Conservation (phyloP, 2,329 filamentous ascomycete species). For the Cladosporium sp. region DNA sequence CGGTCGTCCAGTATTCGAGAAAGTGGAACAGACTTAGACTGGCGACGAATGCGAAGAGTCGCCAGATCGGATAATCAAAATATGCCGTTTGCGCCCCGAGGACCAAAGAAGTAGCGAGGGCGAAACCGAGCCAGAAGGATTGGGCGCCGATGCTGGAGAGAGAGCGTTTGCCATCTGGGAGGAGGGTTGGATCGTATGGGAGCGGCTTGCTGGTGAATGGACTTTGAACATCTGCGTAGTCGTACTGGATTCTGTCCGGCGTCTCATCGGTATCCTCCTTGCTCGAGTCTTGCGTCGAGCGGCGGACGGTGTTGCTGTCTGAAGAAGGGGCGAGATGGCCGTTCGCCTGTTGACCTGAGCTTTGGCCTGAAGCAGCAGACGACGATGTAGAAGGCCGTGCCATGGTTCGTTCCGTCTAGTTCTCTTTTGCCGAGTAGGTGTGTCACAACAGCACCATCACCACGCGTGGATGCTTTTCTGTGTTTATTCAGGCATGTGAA, state of each 20-base stretch:
- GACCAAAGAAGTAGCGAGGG: conserved; percentile 31
- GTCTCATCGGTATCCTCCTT: neutral
- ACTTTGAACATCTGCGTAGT: neutral
- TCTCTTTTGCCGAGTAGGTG: too few relatives aligned
- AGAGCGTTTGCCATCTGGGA: conserved; percentile 38
- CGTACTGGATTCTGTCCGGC: neutral
- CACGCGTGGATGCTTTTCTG: too few relatives aligned
- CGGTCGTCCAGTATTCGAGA: conserved; percentile 90
- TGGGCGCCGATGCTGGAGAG: conserved; percentile 43
- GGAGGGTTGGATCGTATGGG: conserved; percentile 30
- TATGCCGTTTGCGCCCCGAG: conserved; percentile 17
- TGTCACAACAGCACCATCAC: too few relatives aligned
- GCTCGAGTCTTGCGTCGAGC: neutral
- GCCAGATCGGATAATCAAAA: conserved; percentile 41
- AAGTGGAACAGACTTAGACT: conserved; percentile 82
- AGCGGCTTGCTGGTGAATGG: conserved; percentile 5
- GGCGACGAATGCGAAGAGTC: conserved; percentile 56
- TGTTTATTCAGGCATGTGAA: neutral
- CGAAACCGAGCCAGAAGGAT: conserved; percentile 39
- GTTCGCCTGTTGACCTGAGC: neutral
- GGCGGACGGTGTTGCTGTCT: neutral
- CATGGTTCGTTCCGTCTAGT: neutral
- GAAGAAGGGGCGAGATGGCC: neutral
- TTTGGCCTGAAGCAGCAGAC: conserved; percentile 10
- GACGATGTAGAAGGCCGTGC: conserved; percentile 21